Base-by-base conservation (phyloP, 2,329 filamentous ascomycete genomes). In the Xylaria hypoxylon region DNA sequence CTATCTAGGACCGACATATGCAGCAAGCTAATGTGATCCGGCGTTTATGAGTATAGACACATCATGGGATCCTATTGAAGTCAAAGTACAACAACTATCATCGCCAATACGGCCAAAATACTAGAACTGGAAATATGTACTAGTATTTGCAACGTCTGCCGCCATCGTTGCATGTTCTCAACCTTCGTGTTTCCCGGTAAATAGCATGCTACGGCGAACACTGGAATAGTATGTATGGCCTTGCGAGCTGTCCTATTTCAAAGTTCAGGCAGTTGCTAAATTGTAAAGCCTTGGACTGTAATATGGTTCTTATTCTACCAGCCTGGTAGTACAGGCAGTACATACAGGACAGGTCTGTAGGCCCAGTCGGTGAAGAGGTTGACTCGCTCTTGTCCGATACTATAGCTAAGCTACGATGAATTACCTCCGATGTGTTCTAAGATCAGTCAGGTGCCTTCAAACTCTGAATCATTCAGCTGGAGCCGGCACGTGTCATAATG, bases 401-500 rank as follows among this genome's bases (percentile, higher is more conserved):
- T 22, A 24, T 40, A 24, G 17, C 11, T 31, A 55, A 55, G 26
- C 19, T 22, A 48, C 40, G 31, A 56, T n/a, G 24, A 47, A 40
- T 48, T 10, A 35, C 40, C 28, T 53, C 45, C 52, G 40, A 24
- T 22, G 1, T 57, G 28, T 50, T 53, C 40, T 19, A 65, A 61
- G 2, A 26, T 47, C 24, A 47, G 47, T 66, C 64, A 66, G 59
- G 53, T 66, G 64, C 38, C 38, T 58, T 35, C 15, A 48, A 57
- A 53, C 11, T 3, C 15, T 48, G 62, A 65, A 60, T 51, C 62
- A 53, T 58, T 42, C 15, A 62, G 19, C 22, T 51, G 24, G 52
- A 47, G 15, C 5, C 24, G 59, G 59, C 64, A 66, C 64, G 64
- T 66, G 64, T 44, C 33, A n/a, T 55, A 38, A 59, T 62, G 48